Conservation (phyloP, 306 rosid species). For the Prunus fruticosa region DNA sequence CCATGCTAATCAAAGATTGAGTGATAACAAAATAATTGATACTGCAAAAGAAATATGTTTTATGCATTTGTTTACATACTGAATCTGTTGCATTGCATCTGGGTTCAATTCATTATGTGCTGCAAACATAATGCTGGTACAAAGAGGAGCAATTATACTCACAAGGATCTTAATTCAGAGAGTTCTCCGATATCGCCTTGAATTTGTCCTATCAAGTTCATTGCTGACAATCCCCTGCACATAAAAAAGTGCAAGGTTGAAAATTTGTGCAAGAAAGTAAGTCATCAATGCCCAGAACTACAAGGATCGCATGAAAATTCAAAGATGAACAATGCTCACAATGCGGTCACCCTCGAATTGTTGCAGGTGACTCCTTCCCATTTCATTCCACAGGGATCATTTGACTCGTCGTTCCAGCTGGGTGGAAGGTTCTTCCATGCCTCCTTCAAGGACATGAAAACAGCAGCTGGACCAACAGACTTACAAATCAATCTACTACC, state of each 20-base stretch:
- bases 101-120: neutral
- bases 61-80: neutral
- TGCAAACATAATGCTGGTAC: conserved; percentile 1
- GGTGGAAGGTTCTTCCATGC: conserved; percentile 72
- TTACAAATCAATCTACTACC: neutral
- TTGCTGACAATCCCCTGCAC: conserved; percentile 63
- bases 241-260: neutral
- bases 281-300: neutral
- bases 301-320: neutral
- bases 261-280: neutral
- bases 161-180: conserved; percentile 67
- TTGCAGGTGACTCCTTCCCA: conserved; percentile 95
- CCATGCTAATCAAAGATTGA: conserved; percentile 20
- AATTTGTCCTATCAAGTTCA: conserved; percentile 65
- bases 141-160: conserved; percentile 28
- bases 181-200: conserved; percentile 64
- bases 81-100: neutral
- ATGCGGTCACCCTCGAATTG: conserved; percentile 69
- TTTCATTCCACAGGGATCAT: conserved; percentile 68
- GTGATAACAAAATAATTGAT: neutral
- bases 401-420: conserved; percentile 62
- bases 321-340: conserved; percentile 43
- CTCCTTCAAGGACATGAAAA: conserved; percentile 52
- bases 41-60: neutral
- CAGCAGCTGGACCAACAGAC: conserved; percentile 49